Base-by-base conservation (phyloP, 1,139 yeast genomes). In the Magnusiomyces clavatus region DNA sequence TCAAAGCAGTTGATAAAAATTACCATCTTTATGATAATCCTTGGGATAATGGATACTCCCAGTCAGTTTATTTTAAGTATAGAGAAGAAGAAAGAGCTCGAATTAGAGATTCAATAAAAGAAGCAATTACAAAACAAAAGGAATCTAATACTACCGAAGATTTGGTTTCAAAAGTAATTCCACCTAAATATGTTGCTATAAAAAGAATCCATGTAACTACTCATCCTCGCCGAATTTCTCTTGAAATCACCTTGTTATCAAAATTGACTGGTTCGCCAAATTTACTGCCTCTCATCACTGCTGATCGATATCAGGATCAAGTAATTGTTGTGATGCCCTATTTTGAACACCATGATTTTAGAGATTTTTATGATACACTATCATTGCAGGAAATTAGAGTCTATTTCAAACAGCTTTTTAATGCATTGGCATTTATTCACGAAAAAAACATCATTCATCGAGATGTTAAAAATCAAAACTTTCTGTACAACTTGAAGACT, bases 141-240 rank as follows among this genome's bases (percentile, higher is more conserved):
- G 13, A 13, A 14, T 13, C 13, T 20, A 20, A 19, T 5, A 14
- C 39, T 43, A 36, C 39, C 20, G 35, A 40, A 31, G 12, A 45
- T 12, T 16, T 41, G 43, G 17, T 39, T 16, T 20, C 42, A 10
- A 38, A 38, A 16, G 36, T 11, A n/a, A 16, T 11, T 6, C 47
- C 47, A 6, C 20, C 29, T 10, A 44, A 44, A 35, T 76, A 80
- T 51, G 98, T 94, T 54, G 99, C 99, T 4, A 73, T 92, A 60
- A 92, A 92, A 67, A 82, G 94, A 63, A 89, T 92, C 51, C 90
- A 90, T 66, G 98, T 90, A 31, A 94, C 98, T 0, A 87, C 97
- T 1, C 88, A 97, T 6, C 97, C 97, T 0, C 82, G 80, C 58
- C 77, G 99, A 66, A 90, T 92, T 49, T 81, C 80, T 61, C 89